phyloP scores from a whole-genome alignment of 2,329 filamentous ascomycete genomes.

The Mycosphaerelloides madeirae region DNA sequence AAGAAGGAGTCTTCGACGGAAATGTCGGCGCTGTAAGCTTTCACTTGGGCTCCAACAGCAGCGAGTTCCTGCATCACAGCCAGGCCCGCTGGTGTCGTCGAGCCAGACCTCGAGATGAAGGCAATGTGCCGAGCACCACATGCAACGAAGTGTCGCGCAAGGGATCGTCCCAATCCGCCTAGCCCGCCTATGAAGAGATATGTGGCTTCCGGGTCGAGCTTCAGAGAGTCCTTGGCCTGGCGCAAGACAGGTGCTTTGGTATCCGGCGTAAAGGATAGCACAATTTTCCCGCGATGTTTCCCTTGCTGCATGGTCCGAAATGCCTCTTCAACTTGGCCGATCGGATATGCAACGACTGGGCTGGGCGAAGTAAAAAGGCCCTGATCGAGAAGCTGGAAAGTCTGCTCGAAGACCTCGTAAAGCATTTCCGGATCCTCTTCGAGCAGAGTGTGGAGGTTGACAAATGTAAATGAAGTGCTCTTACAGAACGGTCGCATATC shows the following conservation, averaged over 20 bases:
- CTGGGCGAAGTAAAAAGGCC: no score
- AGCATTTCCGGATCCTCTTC: no score
- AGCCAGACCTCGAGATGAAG: conserved; percentile 8
- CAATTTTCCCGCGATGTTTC: conserved; percentile 10
- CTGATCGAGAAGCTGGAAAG: no score
- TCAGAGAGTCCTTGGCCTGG: not conserved
- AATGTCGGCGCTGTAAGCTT: conserved; percentile 4
- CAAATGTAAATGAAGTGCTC: no score
- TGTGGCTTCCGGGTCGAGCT: conserved; percentile 1
- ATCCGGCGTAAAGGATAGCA: not conserved
- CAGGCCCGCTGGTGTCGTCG: not conserved
- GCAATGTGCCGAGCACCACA: conserved; percentile 9
- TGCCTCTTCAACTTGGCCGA: conserved; percentile 16
- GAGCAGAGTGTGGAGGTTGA: no score
- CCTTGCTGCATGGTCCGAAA: conserved; percentile 12
- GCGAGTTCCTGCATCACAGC: not conserved
- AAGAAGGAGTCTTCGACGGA: conserved; percentile 1
- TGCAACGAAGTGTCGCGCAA: conserved; percentile 6
- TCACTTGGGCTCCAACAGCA: conserved; percentile 3
- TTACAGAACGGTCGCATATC: no score
- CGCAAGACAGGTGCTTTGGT: conserved; percentile 3
- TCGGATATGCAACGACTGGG: no score
- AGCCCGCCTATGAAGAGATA: conserved; percentile 15
- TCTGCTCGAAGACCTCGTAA: no score
- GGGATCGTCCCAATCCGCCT: conserved; percentile 4